These are phyloP conservation scores for Hymenoscyphus albidus DNA, from an alignment of 2,329 filamentous ascomycete species.

Conservation along the genomic window DNA sequence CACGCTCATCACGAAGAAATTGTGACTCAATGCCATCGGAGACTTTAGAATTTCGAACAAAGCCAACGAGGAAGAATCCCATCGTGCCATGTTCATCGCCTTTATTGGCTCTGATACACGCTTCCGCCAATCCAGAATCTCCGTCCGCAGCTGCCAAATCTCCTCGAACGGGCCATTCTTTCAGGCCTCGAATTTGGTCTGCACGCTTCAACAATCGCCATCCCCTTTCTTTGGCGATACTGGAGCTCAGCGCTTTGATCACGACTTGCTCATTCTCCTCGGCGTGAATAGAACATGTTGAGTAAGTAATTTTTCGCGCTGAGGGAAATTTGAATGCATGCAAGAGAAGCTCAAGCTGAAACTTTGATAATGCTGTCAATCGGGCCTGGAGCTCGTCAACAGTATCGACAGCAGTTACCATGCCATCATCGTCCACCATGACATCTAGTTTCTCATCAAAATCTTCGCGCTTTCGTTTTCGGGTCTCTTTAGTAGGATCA, in stretches of 20 bases:
- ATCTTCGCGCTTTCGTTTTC: conserved; percentile 34
- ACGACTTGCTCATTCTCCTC: conserved; percentile 90
- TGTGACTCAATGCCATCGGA: conserved; percentile 15
- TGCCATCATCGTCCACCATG: conserved; percentile 53
- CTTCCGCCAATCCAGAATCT: conserved; percentile 58
- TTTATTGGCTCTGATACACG: conserved; percentile 77
- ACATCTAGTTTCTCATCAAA: conserved; percentile 26
- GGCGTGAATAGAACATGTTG: conserved; percentile 84
- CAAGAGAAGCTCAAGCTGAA: conserved; percentile 76
- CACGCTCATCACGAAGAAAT: conserved; percentile 47
- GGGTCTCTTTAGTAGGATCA: conserved; percentile 20
- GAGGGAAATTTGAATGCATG: conserved; percentile 81
- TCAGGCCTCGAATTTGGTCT: conserved; percentile 73
- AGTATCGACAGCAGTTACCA: conserved; percentile 48
- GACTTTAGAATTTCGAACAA: conserved; percentile 50
- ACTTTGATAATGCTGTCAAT: conserved; percentile 69
- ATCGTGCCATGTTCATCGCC: conserved; percentile 80
- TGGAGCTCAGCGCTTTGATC: conserved; percentile 62
- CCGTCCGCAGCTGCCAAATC: conserved; percentile 44
- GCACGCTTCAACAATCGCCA: conserved; percentile 74
- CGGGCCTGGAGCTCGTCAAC: conserved; percentile 59
- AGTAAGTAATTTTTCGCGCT: conserved; percentile 78
- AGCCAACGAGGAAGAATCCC: conserved; percentile 93
- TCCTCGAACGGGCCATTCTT: conserved; percentile 68
- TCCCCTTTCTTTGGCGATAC: conserved; percentile 60